phyloP scores from a whole-genome alignment of 371 early-diverging fungal species.

The Choanephora cucurbitarum region DNA sequence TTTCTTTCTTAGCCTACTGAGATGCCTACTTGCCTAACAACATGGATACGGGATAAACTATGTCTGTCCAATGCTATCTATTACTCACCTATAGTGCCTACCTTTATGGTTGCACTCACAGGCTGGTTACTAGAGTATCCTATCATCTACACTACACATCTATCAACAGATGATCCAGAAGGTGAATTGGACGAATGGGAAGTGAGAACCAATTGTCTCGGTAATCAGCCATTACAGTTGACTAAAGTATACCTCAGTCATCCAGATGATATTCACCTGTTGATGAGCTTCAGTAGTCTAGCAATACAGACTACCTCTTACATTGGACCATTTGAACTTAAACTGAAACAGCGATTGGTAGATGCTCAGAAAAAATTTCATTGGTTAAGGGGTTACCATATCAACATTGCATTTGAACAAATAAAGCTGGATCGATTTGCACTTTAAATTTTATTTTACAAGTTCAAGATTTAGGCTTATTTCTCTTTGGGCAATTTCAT shows the following conservation, averaged over 20 bases:
- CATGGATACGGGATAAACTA: constrained; percentile 25
- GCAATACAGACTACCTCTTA: neutral
- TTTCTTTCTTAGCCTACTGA: constrained; percentile 6
- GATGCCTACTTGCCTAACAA: constrained; percentile 21
- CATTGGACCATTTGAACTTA: constrained; percentile 6
- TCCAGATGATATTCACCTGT: constrained; percentile 7
- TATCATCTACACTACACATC: constrained; percentile 39
- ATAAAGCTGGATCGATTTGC: constrained; percentile 27
- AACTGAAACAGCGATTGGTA: constrained; percentile 19
- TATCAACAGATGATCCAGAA: constrained; percentile 17
- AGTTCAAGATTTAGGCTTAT: constrained; percentile 34
- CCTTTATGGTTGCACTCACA: constrained; percentile 48
- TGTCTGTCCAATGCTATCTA: constrained; percentile 7
- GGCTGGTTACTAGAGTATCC: constrained; percentile 55
- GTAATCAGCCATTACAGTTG: constrained; percentile 25
- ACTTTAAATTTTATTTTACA: constrained; percentile 9
- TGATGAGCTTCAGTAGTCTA: constrained; percentile 44
- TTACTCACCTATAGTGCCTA: constrained; percentile 25
- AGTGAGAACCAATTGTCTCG: constrained; percentile 37
- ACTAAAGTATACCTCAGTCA: constrained; percentile 22
- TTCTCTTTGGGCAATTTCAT: constrained; percentile 52
- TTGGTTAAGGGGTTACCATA: constrained; percentile 13
- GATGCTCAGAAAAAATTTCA: neutral
- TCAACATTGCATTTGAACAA: constrained; percentile 10
- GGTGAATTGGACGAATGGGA: constrained; percentile 45